Conservation (phyloP, 2,329 filamentous ascomycete genomes). For the Penicillium hordei region DNA sequence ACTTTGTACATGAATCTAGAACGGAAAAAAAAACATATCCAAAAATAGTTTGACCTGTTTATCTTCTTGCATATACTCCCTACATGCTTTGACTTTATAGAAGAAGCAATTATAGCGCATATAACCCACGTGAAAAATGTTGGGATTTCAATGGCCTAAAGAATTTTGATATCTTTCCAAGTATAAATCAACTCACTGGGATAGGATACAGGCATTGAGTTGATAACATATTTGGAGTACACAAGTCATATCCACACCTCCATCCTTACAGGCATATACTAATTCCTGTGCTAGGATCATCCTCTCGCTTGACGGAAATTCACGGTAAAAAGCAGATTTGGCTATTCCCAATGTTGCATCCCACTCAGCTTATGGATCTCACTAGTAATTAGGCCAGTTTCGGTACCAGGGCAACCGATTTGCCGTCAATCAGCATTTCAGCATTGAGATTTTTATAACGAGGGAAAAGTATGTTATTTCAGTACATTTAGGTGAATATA, state of each 20-base stretch:
- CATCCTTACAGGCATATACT: neutral
- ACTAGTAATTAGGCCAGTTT: neutral
- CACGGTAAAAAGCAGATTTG: neutral
- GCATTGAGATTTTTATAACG: neutral
- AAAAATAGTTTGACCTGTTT: constrained; percentile 20
- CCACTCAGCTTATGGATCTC: neutral
- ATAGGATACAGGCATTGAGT: neutral
- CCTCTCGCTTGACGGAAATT: neutral
- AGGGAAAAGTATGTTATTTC: neutral
- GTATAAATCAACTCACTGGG: neutral
- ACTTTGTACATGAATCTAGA: constrained; percentile 24
- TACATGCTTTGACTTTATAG: neutral
- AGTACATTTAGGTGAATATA: too few species aligned
- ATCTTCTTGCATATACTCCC: neutral
- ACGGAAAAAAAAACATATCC: constrained; percentile 22
- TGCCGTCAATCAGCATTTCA: too few species aligned
- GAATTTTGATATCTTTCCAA: neutral
- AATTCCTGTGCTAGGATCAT: neutral
- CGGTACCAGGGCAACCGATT: neutral
- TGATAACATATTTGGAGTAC: neutral
- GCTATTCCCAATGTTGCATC: neutral
- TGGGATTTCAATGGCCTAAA: neutral
- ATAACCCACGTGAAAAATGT: neutral
- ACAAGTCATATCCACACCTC: neutral
- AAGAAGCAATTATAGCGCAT: neutral